phyloP scores from a whole-genome alignment of 495 filamentous ascomycete species.

The Bombardia bombarda region DNA sequence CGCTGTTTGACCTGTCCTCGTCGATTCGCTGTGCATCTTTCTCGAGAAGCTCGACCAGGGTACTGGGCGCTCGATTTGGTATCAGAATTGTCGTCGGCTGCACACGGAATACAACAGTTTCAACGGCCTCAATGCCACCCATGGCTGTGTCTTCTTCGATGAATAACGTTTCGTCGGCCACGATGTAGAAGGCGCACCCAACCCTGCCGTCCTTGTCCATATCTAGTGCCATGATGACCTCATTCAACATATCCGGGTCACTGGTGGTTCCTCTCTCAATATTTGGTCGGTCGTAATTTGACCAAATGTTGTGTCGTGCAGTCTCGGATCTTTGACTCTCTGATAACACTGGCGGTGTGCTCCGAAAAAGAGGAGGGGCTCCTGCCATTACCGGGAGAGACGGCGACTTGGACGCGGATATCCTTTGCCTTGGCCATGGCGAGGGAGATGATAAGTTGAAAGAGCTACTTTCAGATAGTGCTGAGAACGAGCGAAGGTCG shows the following conservation, averaged over 20 bases:
- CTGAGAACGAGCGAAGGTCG: too few species aligned
- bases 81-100: conserved; percentile 75
- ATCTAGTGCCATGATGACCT: conserved; percentile 82
- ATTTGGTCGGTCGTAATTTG: too few species aligned
- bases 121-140: conserved; percentile 61
- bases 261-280: too few species aligned
- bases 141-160: conserved; percentile 74
- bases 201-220: conserved; percentile 62
- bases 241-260: conserved; percentile 50
- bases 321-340: too few species aligned
- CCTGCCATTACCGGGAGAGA: too few species aligned
- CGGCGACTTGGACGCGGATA: too few species aligned
- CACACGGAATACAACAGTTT: conserved; percentile 67
- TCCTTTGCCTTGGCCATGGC: too few species aligned
- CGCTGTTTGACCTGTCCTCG: conserved; percentile 11
- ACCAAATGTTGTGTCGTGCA: too few species aligned
- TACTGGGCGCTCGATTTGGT: conserved; percentile 61
- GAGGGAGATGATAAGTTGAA: too few species aligned
- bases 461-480: too few species aligned
- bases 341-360: too few species aligned
- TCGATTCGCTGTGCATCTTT: conserved; percentile 30
- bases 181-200: conserved; percentile 83
- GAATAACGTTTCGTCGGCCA: conserved; percentile 63
- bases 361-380: too few species aligned
- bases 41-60: conserved; percentile 39